These are phyloP conservation scores for Penium margaritaceum DNA, from an alignment of 139 green algal species.

Conservation along the genomic window DNA sequence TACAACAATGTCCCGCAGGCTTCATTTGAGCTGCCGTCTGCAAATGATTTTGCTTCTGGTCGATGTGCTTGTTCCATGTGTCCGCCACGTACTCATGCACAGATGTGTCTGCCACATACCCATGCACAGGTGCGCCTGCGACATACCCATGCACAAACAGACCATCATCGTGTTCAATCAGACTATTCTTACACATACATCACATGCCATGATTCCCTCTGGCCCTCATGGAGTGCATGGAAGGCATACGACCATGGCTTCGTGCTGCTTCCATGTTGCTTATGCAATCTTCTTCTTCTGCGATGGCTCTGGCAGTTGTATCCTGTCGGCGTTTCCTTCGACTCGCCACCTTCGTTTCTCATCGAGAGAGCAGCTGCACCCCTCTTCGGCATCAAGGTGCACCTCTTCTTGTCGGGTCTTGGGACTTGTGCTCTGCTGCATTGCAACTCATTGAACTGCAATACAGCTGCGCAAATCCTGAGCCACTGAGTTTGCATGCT, in stretches of 20 bases:
- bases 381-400: conserved; percentile 70
- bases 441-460: too few species aligned
- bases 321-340: conserved; percentile 64
- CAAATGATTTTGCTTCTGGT: not conserved
- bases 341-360: conserved; percentile 59
- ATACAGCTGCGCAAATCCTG: too few species aligned
- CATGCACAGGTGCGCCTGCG: too few species aligned
- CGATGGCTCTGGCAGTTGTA: conserved; percentile 60
- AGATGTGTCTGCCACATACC: too few species aligned
- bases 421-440: too few species aligned
- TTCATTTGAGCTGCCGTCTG: not conserved
- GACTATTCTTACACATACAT: too few species aligned
- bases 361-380: conserved; percentile 78
- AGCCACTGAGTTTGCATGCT: too few species aligned
- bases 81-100: not conserved
- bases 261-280: conserved; percentile 5
- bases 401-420: not conserved
- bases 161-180: too few species aligned
- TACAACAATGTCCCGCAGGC: too few species aligned
- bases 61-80: not conserved
- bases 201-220: not conserved
- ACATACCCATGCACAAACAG: too few species aligned
- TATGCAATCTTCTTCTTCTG: not conserved
- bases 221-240: not conserved
- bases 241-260: not conserved